Conservation (phyloP, 2,329 filamentous ascomycete genomes). For the Fusarium sp. region DNA sequence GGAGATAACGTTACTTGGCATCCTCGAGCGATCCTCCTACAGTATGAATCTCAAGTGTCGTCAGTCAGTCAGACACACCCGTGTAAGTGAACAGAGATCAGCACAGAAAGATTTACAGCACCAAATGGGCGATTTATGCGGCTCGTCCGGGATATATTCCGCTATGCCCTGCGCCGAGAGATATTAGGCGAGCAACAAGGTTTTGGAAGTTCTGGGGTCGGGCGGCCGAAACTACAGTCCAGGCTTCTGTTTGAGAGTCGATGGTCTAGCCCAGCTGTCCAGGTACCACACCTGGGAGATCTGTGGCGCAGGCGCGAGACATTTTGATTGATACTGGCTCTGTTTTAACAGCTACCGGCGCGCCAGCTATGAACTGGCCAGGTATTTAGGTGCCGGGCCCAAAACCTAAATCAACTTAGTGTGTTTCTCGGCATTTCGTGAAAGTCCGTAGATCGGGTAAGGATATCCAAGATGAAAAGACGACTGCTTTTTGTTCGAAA, state of each 20-base stretch:
- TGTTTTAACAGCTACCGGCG: conserved; percentile 16
- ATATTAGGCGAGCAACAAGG: conserved; percentile 15
- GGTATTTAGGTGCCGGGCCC: conserved; percentile 20
- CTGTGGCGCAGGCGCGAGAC: conserved; percentile 31
- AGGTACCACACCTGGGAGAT: conserved; percentile 22
- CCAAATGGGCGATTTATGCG: conserved; percentile 12
- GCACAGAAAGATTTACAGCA: conserved; percentile 9
- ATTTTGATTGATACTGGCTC: conserved; percentile 14
- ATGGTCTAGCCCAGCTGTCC: conserved; percentile 4
- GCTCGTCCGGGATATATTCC: conserved; percentile 34
- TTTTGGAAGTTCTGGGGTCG: conserved; percentile 17
- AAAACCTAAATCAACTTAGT: conserved; percentile 19
- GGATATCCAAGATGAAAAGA: conserved; percentile 26
- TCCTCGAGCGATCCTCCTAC: not conserved
- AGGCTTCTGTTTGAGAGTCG: not conserved
- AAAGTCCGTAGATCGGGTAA: conserved; percentile 28
- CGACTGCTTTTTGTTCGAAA: not conserved
- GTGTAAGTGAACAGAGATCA: conserved; percentile 19
- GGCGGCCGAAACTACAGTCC: conserved; percentile 22
- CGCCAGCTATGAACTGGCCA: conserved; percentile 10
- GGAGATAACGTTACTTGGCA: conserved; percentile 3
- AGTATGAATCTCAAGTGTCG: not conserved
- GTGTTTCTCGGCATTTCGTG: conserved; percentile 30
- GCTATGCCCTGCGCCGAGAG: conserved; percentile 14
- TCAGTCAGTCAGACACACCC: conserved; percentile 2